phyloP scores from a whole-genome alignment of 2,329 filamentous ascomycete species.

The Monilinia vaccinii-corymbosi region DNA sequence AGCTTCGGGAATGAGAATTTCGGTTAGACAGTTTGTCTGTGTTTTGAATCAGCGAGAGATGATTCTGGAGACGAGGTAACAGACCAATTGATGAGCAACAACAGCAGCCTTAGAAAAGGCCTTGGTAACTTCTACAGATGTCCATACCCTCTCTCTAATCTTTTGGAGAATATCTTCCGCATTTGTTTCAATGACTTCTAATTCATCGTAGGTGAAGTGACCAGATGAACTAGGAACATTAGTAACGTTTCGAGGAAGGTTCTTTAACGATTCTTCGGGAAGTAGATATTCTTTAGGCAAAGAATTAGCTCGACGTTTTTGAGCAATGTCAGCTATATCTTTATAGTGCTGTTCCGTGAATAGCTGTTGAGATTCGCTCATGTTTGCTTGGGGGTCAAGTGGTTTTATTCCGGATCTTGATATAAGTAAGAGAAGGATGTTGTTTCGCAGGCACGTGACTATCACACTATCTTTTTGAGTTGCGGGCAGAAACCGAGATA shows the following conservation, averaged over 20 bases:
- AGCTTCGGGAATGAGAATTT: slow-evolving; percentile 46
- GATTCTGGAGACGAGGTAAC: background rate
- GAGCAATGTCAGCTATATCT: slow-evolving; percentile 31
- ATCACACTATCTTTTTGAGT: background rate
- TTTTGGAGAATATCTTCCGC: slow-evolving; percentile 20
- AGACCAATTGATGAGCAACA: slow-evolving; percentile 39
- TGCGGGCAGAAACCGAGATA: background rate
- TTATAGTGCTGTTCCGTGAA: slow-evolving; percentile 31
- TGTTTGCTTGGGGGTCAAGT: background rate
- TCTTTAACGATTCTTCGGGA: slow-evolving; percentile 15
- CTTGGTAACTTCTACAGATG: slow-evolving; percentile 31
- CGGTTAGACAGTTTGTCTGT: slow-evolving; percentile 51
- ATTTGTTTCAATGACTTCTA: slow-evolving; percentile 24
- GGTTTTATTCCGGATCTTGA: too few species aligned
- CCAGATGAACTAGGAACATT: slow-evolving; percentile 3
- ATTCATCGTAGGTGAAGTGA: slow-evolving; percentile 5
- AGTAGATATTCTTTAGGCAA: slow-evolving; percentile 27
- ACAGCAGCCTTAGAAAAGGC: slow-evolving; percentile 42
- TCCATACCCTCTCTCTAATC: slow-evolving; percentile 17
- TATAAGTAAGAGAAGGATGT: too few species aligned
- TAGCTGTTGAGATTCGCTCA: background rate
- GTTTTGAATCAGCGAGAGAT: background rate
- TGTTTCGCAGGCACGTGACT: too few species aligned
- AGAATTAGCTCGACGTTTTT: slow-evolving; percentile 28
- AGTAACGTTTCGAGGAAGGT: slow-evolving; percentile 16